A percentile compares a stretch with the other conserved stretches of the same genome.
phyloP scores from a whole-genome alignment of 495 filamentous ascomycete genomes.

The Penicillium arizonense region DNA sequence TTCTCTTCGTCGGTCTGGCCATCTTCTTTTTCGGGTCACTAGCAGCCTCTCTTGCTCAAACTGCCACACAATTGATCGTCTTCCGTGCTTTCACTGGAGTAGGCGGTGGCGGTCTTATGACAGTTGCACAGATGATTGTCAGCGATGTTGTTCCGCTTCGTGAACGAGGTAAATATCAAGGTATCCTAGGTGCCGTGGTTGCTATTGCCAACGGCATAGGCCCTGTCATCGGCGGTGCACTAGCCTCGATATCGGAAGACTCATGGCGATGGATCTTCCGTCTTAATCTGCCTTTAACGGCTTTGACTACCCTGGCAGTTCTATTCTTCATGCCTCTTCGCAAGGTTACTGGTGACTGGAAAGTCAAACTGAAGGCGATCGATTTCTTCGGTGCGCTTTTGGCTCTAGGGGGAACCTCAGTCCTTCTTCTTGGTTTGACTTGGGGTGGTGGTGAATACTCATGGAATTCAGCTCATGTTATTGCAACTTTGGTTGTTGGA shows the following conservation, averaged over 20 bases:
- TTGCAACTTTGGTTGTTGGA: constrained; percentile 48
- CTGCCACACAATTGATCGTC: constrained; percentile 50
- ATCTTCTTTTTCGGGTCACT: constrained; percentile 57
- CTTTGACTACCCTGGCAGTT: constrained; percentile 44
- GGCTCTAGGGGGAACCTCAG: constrained; percentile 39
- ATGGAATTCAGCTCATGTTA: constrained; percentile 50
- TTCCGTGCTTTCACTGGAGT: constrained; percentile 56
- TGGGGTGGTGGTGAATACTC: constrained; percentile 52
- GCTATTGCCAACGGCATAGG: constrained; percentile 55
- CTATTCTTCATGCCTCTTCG: constrained; percentile 52
- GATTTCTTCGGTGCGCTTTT: constrained; percentile 45
- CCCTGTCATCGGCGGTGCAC: constrained; percentile 52
- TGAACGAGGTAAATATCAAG: constrained; percentile 58
- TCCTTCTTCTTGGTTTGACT: constrained; percentile 49
- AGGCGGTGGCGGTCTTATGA: constrained; percentile 57
- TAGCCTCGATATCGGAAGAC: constrained; percentile 38
- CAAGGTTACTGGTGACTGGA: constrained; percentile 50
- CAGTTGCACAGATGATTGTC: constrained; percentile 52
- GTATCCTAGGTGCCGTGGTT: constrained; percentile 54
- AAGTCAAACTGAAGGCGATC: constrained; percentile 45
- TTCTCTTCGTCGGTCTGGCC: constrained; percentile 48
- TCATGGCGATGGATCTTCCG: constrained; percentile 60
- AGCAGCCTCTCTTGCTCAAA: constrained; percentile 50
- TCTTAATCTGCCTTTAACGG: constrained; percentile 48
- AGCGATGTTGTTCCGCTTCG: constrained; percentile 55